These are phyloP conservation scores for bread wheat (Triticum aestivum) DNA, from an alignment of 176 grass and related monocot genomes.

Conservation along the genomic window DNA sequence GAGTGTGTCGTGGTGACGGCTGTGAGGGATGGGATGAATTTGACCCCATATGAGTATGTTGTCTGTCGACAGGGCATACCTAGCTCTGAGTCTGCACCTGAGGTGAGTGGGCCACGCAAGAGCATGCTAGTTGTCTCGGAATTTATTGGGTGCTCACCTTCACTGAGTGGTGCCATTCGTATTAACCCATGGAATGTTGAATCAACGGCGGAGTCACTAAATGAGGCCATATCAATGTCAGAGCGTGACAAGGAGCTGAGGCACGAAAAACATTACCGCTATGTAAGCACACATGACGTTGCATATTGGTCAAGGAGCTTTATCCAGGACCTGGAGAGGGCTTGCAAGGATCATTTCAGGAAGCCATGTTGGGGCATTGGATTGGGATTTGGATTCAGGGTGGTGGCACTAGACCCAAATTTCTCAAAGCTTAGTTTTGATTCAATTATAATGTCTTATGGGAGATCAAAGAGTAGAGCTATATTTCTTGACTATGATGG, in stretches of 20 bases:
- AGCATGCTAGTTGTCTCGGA: conserved; percentile 84
- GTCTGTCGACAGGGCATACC: conserved; percentile 64
- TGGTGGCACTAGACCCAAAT: conserved; percentile 75
- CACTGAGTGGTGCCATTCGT: conserved; percentile 75
- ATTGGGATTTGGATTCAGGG: conserved; percentile 86
- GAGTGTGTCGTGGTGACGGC: conserved; percentile 87
- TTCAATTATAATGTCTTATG: conserved; percentile 69
- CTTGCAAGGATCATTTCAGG: conserved; percentile 80
- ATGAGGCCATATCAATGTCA: conserved; percentile 59
- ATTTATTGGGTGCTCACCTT: conserved; percentile 90
- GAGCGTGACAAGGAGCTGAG: conserved; percentile 77
- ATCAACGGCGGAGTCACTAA: conserved; percentile 64
- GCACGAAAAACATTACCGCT: conserved; percentile 79
- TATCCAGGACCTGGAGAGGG: conserved; percentile 75
- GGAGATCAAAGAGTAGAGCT: conserved; percentile 57
- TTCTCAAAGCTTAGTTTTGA: conserved; percentile 85
- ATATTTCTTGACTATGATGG: conserved; percentile 93
- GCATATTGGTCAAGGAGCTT: conserved; percentile 80
- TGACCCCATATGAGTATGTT: conserved; percentile 90
- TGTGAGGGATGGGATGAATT: conserved; percentile 91
- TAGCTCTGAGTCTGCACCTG: conserved; percentile 36
- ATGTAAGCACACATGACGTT: conserved; percentile 80
- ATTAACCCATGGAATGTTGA: conserved; percentile 84
- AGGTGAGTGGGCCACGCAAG: conserved; percentile 43
- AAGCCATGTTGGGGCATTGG: conserved; percentile 90